Base-by-base conservation (phyloP, 2,329 filamentous ascomycete species). In the Daldinia sp. region DNA sequence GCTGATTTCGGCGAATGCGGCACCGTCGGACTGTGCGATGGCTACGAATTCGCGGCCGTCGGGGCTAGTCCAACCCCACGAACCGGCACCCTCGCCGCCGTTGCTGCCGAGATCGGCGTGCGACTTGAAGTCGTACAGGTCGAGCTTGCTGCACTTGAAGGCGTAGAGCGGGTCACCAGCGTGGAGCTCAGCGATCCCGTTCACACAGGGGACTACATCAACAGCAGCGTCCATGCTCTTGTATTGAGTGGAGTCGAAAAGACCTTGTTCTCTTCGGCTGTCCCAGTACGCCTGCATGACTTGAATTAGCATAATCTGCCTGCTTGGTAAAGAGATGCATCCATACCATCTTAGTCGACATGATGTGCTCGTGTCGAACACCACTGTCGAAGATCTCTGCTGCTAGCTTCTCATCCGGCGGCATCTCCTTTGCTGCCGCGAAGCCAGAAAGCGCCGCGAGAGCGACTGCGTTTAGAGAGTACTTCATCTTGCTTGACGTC, bases 31-130 rank as follows among this genome's bases (percentile, higher is more conserved):
- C 67, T 86, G 84, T 1, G 81, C 83, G 64, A 85, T 80, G 64
- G 82, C 82, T 43, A 82, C 78, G 56, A 86, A 85, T 63, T 86
- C 84, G 19, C 84, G 82, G 23, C 82, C 83, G 41, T 80, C 77
- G 0, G 76, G 73, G 13, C 82, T 80, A 0, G 81, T 83, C 83
- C 83, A 85, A 4, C 83, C 83, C 83, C 83, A 85, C 0, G 81
- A 83, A 2, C 75, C 76, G 8, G 75, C 74, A 25, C 76, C 76
- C 57, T 75, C 71, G 17, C 74, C 75, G 21, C 64, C 71, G 39
- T 69, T 70, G 68, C 72, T 75, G 32, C 76, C 76, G 8, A 78
- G 73, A 43, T 75, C 71, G 5, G 67, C 72, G 65, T 78, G 76
- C 6, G 74, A 74, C 56, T 76, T 65, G 67, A 77, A 78, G 62